Evolutionary conservation across 108 stramenopile species (phyloP), one percentile per base, ranked within the genome.

Genomic region (Skeletonema grethae): DNA sequence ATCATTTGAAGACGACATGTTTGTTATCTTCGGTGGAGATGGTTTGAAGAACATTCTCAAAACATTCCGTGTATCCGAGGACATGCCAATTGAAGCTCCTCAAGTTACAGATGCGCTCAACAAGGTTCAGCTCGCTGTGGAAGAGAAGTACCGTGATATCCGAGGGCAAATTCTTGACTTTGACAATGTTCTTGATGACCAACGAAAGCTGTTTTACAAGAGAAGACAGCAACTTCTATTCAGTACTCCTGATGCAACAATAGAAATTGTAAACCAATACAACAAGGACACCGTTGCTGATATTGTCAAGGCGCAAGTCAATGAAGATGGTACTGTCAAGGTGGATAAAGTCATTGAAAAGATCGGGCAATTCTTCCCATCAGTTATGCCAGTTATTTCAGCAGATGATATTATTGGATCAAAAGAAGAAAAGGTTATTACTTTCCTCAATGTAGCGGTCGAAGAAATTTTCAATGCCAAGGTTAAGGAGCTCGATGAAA

Each of bases 1-100:
- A 7, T 91, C 91, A 0, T 95, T 98, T 65, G 95, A 97, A 73
- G 98, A 98, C 71, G 96, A 97, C 65, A 95, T 97, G 90, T 97
- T 98, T 84, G 89, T 90, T 7, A 92, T 97, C 56, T 97, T 97
- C 69, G 96, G 94, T 22, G 95, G 95, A 16, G 95, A 96, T 57
- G 58, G 65, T 9, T 61, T 96, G 62, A 60, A 88, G 39, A 91
- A 90, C 8, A 87, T 96, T 36, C 85, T 96, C 50, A 81, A 91
- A 69, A 91, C 86, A 65, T 96, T 96, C 80, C 86, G 95, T 20
- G 93, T 96, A 7, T 85, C 86, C 18, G 95, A 96, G 8, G 93
- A 96, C 74, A 93, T 96, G 93, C 92, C 95, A 18, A 81, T 96
- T 32, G 95, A 96, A 70, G 92, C 92, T 11, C 88, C 85, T 5